A percentile compares a stretch with the other conserved stretches of the same genome.
phyloP scores from a whole-genome alignment of 108 stramenopile genomes.

The Asterionellopsis glacialis region DNA sequence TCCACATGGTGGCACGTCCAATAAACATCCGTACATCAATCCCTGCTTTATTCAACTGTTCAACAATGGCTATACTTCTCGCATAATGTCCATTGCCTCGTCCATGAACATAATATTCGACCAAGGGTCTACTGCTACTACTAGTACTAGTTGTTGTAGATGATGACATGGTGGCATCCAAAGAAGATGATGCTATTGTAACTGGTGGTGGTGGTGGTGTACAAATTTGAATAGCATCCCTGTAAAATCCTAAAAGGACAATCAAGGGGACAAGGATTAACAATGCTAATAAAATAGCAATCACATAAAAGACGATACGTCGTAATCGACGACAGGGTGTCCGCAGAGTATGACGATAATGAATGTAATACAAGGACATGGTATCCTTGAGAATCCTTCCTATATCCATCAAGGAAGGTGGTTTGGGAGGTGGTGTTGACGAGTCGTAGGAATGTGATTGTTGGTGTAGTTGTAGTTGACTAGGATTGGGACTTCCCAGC shows the following conservation, averaged over 20 bases:
- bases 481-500: no score
- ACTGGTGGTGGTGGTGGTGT: constrained; percentile 16
- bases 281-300: not conserved
- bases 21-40: constrained; percentile 21
- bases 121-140: constrained; percentile 6
- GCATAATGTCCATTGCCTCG: constrained; percentile 31
- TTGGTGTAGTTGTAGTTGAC: no score
- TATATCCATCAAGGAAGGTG: no score
- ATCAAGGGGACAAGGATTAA: not conserved
- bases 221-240: constrained; percentile 14
- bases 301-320: not conserved
- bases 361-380: no score
- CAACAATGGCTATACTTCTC: constrained; percentile 26
- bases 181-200: no score
- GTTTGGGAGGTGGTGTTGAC: constrained; percentile 23
- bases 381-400: no score
- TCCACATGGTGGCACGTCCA: constrained; percentile 24
- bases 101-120: constrained; percentile 38
- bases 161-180: not conserved
- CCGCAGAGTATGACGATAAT: not conserved
- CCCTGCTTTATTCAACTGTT: constrained; percentile 18
- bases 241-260: constrained; percentile 4
- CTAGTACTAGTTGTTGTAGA: not conserved
- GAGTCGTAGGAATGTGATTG: no score
- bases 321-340: constrained; percentile 11